phyloP scores from a whole-genome alignment of 176 grass and related monocot species.

The Puccinellia tenuiflora region DNA sequence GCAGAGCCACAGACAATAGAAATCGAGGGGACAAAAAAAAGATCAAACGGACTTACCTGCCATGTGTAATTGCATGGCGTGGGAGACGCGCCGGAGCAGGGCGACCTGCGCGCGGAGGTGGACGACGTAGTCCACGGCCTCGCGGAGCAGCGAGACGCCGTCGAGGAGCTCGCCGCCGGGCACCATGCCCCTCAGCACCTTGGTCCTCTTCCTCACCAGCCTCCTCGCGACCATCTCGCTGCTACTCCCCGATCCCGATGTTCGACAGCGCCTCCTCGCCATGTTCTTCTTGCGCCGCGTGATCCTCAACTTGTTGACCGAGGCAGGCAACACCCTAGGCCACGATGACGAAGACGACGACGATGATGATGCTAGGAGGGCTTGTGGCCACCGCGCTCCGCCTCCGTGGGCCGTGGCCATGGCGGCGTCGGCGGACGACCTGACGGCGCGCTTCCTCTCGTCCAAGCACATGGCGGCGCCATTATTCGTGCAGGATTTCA shows the following conservation, averaged over 20 bases:
- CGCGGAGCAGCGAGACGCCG: slow-evolving; percentile 45
- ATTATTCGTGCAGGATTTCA: slow-evolving; percentile 15
- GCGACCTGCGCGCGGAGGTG: slow-evolving; percentile 63
- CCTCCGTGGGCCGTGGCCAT: slow-evolving; percentile 44
- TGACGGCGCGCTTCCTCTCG: slow-evolving; percentile 51
- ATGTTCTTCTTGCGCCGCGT: slow-evolving; percentile 35
- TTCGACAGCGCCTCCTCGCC: slow-evolving; percentile 12
- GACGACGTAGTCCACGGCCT: slow-evolving; percentile 64
- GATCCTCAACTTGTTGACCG: not conserved
- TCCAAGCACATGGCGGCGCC: slow-evolving; percentile 25
- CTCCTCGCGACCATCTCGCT: slow-evolving; percentile 46
- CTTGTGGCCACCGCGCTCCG: slow-evolving; percentile 29
- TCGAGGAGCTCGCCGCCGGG: slow-evolving; percentile 58
- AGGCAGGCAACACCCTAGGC: not conserved
- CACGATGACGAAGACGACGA: not conserved
- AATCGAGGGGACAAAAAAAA: not conserved
- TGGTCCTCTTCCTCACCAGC: slow-evolving; percentile 59
- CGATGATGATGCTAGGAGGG: slow-evolving; percentile 16
- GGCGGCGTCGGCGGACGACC: slow-evolving; percentile 52
- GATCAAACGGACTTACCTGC: slow-evolving; percentile 1
- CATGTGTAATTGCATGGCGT: slow-evolving; percentile 3
- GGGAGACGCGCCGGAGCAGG: slow-evolving; percentile 48
- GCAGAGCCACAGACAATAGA: not conserved
- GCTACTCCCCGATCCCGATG: not conserved
- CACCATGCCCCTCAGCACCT: slow-evolving; percentile 52